Base-by-base conservation (phyloP, 2,329 filamentous ascomycete species). In the Penicillium expansum region DNA sequence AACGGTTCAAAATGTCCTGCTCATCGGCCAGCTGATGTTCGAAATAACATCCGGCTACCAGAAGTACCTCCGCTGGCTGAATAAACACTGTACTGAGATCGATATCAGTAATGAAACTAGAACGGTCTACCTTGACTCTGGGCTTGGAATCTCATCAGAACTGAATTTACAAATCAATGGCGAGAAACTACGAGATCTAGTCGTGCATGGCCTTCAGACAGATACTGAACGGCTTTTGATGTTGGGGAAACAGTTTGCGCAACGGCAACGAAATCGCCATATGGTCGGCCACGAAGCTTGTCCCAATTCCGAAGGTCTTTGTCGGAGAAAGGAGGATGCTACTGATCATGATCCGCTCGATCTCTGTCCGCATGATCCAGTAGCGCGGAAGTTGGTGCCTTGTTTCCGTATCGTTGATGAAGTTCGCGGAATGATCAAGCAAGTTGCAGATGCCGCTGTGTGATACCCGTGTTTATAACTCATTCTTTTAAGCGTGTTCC, bases 361-460 rank as follows among this genome's bases (percentile, higher is more conserved):
- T 52, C 35, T 70, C 5, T 70, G 68, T 56, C 67, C 68, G 2
- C 63, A 64, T 29, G 63, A 60, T 49, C 55, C 66, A 3, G 49
- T 57, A 27, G 64, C 63, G 7, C 54, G 63, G 48, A 63, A 62
- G 24, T 49, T 69, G 59, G 60, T 64, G 18, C 67, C 67, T 27
- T 69, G 67, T 54, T 68, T 68, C 48, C 64, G 67, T 7, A 68
- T 70, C 20, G 67, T 70, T 18, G 66, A 69, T 52, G 68, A 70
- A 39, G 67, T 69, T 20, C 58, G 57, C 27, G 52, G 49, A 11
- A 69, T 66, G 62, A 66, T 69, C 18, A 56, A 61, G n/a, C 60
- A 69, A 72, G 59, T 67, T 48, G 52, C 52, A 16, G 57, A 61
- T 44, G 55, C 49, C 14, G 56, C 60, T 54, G 38, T 39, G 29